Percentiles rank a stretch among this genome's conserved stretches.
Evolutionary conservation across 2,329 filamentous ascomycete species (phyloP).

Genomic region (Metarhizium humberi): DNA sequence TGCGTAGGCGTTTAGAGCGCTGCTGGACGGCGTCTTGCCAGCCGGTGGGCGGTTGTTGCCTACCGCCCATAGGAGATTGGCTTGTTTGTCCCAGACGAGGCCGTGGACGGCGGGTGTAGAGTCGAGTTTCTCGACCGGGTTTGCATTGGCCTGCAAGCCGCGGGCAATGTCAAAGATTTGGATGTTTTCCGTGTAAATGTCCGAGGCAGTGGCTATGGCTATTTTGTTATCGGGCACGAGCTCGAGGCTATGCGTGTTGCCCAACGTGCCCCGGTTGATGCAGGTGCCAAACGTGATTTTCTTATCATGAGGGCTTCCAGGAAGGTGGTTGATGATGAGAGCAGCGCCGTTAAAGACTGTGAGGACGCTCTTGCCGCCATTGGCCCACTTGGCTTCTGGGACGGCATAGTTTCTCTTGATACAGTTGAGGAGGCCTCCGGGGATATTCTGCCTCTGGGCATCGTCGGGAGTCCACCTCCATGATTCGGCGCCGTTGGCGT

Average conservation of each 20-base stretch:
- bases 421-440: neutral
- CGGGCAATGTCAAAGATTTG: neutral
- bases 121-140: neutral
- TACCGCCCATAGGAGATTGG: neutral
- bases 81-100: neutral
- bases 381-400: conserved; percentile 1
- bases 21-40: neutral
- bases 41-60: neutral
- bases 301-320: neutral
- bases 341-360: neutral
- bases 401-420: neutral
- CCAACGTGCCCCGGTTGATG: neutral
- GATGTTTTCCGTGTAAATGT: neutral
- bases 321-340: conserved; percentile 2
- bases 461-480: conserved; percentile 2
- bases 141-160: neutral
- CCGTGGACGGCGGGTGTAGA: neutral
- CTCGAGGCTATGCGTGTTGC: conserved; percentile 1
- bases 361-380: neutral
- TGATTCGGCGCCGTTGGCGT: neutral
- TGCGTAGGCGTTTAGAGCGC: conserved; percentile 1
- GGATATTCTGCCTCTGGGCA: neutral
- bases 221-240: neutral
- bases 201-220: conserved; percentile 1
- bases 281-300: conserved; percentile 1